These are phyloP conservation scores for Blumeria hordei DNA, from an alignment of 2,329 filamentous ascomycete genomes.

Conservation along the genomic window DNA sequence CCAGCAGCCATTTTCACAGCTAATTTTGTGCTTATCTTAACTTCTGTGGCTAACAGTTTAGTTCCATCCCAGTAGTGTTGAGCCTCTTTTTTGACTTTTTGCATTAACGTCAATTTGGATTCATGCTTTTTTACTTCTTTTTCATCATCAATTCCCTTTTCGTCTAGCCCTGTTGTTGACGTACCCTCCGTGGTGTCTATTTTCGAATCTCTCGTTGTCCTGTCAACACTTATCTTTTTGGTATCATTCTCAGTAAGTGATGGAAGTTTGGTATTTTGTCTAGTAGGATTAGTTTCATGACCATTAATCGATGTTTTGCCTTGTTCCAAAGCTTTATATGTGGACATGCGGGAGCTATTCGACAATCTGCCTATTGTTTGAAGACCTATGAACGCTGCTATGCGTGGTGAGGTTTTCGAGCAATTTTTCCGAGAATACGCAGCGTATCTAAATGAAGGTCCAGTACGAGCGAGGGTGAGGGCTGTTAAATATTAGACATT, in stretches of 20 bases:
- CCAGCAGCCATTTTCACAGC: conserved; percentile 94
- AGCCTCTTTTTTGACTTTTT: conserved; percentile 85
- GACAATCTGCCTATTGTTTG: conserved; percentile 30
- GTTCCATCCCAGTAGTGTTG: conserved; percentile 97
- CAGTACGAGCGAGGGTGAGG: conserved; percentile 1
- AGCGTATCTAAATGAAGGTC: conserved; percentile 13
- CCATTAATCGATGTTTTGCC: conserved; percentile 21
- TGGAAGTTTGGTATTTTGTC: conserved; percentile 8
- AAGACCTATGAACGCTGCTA: conserved; percentile 29
- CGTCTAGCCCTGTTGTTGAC: conserved; percentile 33
- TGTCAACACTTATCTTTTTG: conserved; percentile 8
- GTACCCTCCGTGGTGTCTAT: conserved; percentile 13
- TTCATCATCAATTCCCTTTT: conserved; percentile 34
- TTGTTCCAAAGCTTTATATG: conserved; percentile 42
- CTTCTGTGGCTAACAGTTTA: conserved; percentile 76
- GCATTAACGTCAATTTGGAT: conserved; percentile 69
- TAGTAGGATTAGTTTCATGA: conserved; percentile 7
- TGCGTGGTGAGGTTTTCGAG: conserved; percentile 12
- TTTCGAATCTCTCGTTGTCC: conserved; percentile 13
- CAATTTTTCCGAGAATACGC: conserved; percentile 15
- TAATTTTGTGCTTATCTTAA: conserved; percentile 74
- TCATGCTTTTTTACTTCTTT: conserved; percentile 47
- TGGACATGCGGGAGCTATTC: conserved; percentile 42
- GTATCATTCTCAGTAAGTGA: conserved; percentile 10
- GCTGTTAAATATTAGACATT: not conserved